Percentiles rank a stretch among this genome's conserved stretches.
phyloP scores from a whole-genome alignment of 2,329 filamentous ascomycete genomes.

The Aureobasidium melanogenum region DNA sequence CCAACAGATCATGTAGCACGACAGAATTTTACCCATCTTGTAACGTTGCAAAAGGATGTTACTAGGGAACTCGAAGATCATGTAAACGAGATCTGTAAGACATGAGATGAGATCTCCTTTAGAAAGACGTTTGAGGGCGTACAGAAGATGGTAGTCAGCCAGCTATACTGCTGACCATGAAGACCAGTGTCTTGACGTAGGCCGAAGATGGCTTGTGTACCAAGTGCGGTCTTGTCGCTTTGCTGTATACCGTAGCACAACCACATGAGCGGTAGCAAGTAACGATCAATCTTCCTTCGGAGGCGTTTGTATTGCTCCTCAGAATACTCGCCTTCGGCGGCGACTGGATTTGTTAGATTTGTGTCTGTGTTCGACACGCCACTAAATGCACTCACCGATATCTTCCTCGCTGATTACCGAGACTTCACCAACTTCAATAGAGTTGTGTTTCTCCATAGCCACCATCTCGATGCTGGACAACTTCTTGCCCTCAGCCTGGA shows the following conservation, averaged over 20 bases:
- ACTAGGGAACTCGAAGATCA: conserved; percentile 28
- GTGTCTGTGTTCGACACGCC: too few relatives aligned
- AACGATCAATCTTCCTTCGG: conserved; percentile 35
- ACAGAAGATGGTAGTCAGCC: conserved; percentile 34
- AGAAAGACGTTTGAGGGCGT: background rate
- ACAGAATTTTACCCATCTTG: conserved; percentile 28
- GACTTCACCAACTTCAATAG: background rate
- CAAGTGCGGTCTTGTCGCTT: conserved; percentile 35
- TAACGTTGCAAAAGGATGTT: conserved; percentile 28
- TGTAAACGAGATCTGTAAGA: conserved; percentile 28
- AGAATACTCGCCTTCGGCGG: conserved; percentile 17
- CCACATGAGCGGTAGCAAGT: conserved; percentile 41
- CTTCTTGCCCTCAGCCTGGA: background rate
- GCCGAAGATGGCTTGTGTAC: conserved; percentile 39
- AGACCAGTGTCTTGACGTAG: conserved; percentile 38
- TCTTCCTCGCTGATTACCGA: background rate
- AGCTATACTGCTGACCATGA: conserved; percentile 30
- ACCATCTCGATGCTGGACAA: background rate
- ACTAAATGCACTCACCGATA: background rate
- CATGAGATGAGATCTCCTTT: background rate
- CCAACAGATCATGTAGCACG: conserved; percentile 28
- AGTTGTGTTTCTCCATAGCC: background rate
- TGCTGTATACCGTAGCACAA: conserved; percentile 43
- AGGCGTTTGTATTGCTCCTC: conserved; percentile 21
- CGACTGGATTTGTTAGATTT: background rate